phyloP scores from a whole-genome alignment of 1,284 basidiomycete genomes.

The Trametes pubescens region DNA sequence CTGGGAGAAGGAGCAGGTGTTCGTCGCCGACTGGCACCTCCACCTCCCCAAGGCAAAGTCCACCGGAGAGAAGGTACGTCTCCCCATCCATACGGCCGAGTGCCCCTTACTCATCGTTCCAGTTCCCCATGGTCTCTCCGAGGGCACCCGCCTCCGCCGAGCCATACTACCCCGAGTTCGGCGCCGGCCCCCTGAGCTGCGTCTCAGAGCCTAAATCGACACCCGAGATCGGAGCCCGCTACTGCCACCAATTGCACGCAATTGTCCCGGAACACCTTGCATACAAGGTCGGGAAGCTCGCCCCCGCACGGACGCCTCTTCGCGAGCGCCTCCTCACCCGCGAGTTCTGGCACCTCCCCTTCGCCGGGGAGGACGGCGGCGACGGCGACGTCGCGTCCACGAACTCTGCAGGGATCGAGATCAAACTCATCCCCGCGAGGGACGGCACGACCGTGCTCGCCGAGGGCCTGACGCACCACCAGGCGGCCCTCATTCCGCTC shows the following conservation, averaged over 20 bases:
- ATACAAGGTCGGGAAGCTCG: conserved; percentile 25
- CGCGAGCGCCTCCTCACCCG: conserved; percentile 22
- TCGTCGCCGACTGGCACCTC: conserved; percentile 13
- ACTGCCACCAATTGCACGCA: conserved; percentile 26
- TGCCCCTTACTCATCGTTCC: background rate
- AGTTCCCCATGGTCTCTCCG: conserved; percentile 27
- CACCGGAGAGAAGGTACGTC: conserved; percentile 20
- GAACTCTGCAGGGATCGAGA: conserved; percentile 16
- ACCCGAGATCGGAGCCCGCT: conserved; percentile 24
- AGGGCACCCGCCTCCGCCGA: conserved; percentile 12
- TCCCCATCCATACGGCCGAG: background rate
- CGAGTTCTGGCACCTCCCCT: conserved; percentile 26
- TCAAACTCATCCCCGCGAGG: conserved; percentile 18
- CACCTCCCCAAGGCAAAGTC: conserved; percentile 26
- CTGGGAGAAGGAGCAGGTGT: conserved; percentile 22
- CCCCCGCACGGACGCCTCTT: conserved; percentile 23
- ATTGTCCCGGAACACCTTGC: conserved; percentile 27
- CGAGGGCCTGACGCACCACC: conserved; percentile 28
- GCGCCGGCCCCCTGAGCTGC: background rate
- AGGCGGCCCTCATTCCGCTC: conserved; percentile 22
- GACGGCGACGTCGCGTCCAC: background rate
- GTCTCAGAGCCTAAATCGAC: conserved; percentile 5
- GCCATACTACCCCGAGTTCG: conserved; percentile 10
- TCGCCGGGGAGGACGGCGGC: conserved; percentile 19
- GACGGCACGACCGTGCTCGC: conserved; percentile 24